A percentile compares a stretch with the other conserved stretches of the same genome.
Evolutionary conservation across 148 eudicot genomes (phyloP).

Genomic region (Vaccinium macrocarpon): DNA sequence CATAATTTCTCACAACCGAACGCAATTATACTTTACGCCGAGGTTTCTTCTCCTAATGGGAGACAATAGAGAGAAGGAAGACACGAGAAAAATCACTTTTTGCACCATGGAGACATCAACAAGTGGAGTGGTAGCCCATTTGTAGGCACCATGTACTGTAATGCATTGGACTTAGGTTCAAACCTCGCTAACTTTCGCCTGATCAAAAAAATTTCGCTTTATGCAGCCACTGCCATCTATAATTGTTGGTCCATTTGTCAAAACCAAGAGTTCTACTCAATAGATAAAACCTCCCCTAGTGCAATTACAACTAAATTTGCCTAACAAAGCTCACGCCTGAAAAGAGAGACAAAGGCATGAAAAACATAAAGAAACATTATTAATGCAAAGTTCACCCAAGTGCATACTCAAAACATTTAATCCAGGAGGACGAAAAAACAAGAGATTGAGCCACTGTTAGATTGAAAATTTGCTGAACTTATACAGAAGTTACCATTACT

Average conservation of each 20-base stretch:
- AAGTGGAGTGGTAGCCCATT: neutral
- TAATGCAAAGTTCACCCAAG: neutral
- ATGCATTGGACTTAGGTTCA: too few relatives aligned
- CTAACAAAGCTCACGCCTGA: neutral
- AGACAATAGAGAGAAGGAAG: slow-evolving; percentile 1
- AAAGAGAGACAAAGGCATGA: neutral
- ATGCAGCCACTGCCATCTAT: too few relatives aligned
- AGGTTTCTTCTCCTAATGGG: neutral
- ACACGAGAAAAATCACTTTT: neutral
- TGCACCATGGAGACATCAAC: neutral
- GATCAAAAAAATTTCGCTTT: too few relatives aligned
- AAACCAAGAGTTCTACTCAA: neutral
- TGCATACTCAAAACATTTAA: neutral
- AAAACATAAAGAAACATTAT: neutral
- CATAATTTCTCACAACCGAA: neutral
- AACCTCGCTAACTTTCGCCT: too few relatives aligned
- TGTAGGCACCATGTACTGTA: neutral
- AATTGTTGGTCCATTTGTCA: too few relatives aligned
- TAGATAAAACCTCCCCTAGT: neutral
- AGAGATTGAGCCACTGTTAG: neutral
- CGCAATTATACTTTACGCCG: neutral
- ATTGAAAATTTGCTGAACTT: neutral
- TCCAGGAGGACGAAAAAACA: neutral
- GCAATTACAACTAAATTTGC: neutral
- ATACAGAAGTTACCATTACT: neutral